Evolutionary conservation across 1,139 yeast genomes (phyloP).

Genomic region (Entelexis paramagnoliae): DNA sequence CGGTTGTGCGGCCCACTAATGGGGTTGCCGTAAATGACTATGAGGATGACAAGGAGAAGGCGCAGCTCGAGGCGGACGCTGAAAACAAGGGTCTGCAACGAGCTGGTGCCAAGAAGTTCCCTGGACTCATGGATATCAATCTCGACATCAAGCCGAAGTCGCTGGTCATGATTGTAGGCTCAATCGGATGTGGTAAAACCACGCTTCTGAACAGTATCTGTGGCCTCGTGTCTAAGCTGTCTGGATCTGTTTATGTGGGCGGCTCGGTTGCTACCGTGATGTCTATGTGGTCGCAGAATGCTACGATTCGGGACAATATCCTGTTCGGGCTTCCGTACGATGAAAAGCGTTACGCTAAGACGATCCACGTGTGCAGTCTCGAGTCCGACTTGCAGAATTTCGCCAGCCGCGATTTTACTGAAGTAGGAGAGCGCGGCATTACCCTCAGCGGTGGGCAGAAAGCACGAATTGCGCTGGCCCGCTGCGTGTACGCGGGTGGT

Average conservation of each 20-base stretch:
- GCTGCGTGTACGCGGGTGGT: slow-evolving; percentile 65
- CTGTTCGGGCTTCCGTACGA: slow-evolving; percentile 56
- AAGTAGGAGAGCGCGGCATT: slow-evolving; percentile 88
- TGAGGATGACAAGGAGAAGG: slow-evolving; percentile 14
- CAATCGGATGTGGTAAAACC: slow-evolving; percentile 63
- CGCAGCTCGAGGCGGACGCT: not conserved
- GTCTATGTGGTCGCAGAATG: slow-evolving; percentile 77
- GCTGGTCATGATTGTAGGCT: slow-evolving; percentile 58
- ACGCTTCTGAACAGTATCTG: slow-evolving; percentile 52
- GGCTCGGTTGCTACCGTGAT: slow-evolving; percentile 38
- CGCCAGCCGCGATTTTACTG: slow-evolving; percentile 77
- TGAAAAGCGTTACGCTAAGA: slow-evolving; percentile 43
- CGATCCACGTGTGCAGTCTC: slow-evolving; percentile 57
- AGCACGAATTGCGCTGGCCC: slow-evolving; percentile 73
- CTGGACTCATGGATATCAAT: slow-evolving; percentile 40
- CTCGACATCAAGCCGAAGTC: slow-evolving; percentile 45
- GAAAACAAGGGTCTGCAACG: slow-evolving; percentile 7
- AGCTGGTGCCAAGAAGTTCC: slow-evolving; percentile 28
- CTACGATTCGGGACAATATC: slow-evolving; percentile 67
- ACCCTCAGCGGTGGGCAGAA: slow-evolving; percentile 91
- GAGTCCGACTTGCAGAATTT: slow-evolving; percentile 56
- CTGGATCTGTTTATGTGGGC: slow-evolving; percentile 40
- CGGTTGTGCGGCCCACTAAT: slow-evolving; percentile 1
- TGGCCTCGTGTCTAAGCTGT: slow-evolving; percentile 46
- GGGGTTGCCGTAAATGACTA: slow-evolving; percentile 10